These are phyloP conservation scores for Geoglossum cookeanum DNA, from an alignment of 2,329 filamentous ascomycete genomes.

Conservation along the genomic window DNA sequence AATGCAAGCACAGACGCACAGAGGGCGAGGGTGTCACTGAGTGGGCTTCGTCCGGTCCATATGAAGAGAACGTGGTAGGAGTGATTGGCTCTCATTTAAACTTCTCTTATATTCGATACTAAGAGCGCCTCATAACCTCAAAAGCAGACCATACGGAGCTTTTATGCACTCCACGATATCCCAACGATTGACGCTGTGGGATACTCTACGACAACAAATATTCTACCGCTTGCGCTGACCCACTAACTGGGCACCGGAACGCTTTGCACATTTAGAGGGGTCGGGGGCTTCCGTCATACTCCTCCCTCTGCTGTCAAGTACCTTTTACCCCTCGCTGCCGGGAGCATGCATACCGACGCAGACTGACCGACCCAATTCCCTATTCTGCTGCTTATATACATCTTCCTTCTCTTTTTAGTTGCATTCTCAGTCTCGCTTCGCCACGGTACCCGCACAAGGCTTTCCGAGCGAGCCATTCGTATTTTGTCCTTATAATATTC, in stretches of 20 bases:
- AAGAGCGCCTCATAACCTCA: not conserved
- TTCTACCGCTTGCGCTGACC: not conserved
- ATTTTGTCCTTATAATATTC: slow-evolving; percentile 1
- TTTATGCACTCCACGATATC: not conserved
- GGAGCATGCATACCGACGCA: not conserved
- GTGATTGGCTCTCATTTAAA: slow-evolving; percentile 2
- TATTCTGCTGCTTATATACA: not conserved
- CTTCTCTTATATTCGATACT: not conserved
- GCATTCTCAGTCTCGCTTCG: not conserved
- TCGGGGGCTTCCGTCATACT: not conserved
- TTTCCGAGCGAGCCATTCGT: slow-evolving; percentile 1
- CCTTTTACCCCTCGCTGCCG: not conserved
- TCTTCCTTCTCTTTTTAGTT: not conserved
- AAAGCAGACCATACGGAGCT: not conserved
- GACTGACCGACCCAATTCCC: not conserved
- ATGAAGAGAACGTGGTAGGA: not conserved
- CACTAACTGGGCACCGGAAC: not conserved
- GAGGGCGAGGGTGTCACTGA: not conserved
- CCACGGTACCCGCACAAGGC: not conserved
- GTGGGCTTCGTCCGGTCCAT: not conserved
- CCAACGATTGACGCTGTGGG: not conserved
- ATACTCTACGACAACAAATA: not conserved
- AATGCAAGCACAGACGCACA: not conserved
- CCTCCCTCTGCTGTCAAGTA: not conserved
- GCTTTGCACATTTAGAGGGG: not conserved